Conservation (phyloP, 139 green algal genomes). For the Chlorella sp. region DNA sequence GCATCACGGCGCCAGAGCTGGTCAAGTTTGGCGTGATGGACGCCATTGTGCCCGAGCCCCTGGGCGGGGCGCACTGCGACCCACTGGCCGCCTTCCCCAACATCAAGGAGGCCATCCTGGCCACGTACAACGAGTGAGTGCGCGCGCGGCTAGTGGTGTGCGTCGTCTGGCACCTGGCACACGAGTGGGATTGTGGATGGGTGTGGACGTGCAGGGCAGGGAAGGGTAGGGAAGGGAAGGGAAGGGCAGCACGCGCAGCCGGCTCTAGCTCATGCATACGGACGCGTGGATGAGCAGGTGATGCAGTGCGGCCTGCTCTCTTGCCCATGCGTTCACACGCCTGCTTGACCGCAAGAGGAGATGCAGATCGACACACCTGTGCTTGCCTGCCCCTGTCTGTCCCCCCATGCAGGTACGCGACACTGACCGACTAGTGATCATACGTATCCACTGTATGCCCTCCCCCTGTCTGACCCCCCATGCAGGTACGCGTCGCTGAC, state of each 20-base stretch:
- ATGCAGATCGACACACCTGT: no score
- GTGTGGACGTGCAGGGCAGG: background rate
- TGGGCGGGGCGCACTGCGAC: slow-evolving; percentile 86
- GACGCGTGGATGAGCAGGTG: background rate
- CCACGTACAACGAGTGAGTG: slow-evolving; percentile 39
- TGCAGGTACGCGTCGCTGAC: slow-evolving; percentile 57
- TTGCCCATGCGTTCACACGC: no score
- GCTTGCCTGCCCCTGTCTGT: no score
- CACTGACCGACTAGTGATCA: no score
- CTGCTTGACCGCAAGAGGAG: no score
- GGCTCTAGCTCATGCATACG: background rate
- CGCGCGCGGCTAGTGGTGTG: background rate
- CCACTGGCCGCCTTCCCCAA: slow-evolving; percentile 77
- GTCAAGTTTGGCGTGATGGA: slow-evolving; percentile 84
- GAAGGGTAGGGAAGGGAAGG: no score
- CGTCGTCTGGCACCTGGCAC: background rate
- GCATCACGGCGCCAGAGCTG: slow-evolving; percentile 85
- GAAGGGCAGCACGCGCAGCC: background rate
- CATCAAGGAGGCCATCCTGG: slow-evolving; percentile 76
- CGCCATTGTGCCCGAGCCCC: slow-evolving; percentile 80
- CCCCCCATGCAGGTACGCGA: slow-evolving; percentile 40
- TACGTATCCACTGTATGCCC: no score
- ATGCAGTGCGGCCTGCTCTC: background rate
- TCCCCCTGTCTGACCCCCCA: no score
- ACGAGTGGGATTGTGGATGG: background rate